These are phyloP conservation scores for Colletotrichum filicis DNA, from an alignment of 2,329 filamentous ascomycete genomes.

Conservation along the genomic window DNA sequence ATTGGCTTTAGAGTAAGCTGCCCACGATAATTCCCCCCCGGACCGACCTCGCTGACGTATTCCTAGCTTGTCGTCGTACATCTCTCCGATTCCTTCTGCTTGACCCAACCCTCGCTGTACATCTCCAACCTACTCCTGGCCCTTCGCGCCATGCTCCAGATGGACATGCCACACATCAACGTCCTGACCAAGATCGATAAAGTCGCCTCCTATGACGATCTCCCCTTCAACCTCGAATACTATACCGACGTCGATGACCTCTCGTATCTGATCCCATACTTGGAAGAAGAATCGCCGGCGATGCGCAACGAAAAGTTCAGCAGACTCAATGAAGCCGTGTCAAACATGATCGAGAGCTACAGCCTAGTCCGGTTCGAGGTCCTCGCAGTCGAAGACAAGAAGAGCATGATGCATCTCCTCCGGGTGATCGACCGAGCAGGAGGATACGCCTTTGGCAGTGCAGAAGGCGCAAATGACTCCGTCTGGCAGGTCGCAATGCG, in stretches of 20 bases:
- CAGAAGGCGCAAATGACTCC: slow-evolving; percentile 92
- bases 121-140: slow-evolving; percentile 94
- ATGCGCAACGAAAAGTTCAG: slow-evolving; percentile 81
- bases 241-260: slow-evolving; percentile 98
- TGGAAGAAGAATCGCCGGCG: slow-evolving; percentile 81
- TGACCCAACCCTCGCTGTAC: slow-evolving; percentile 93
- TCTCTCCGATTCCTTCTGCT: slow-evolving; percentile 91
- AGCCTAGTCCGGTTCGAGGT: slow-evolving; percentile 93
- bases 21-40: neutral
- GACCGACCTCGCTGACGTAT: neutral
- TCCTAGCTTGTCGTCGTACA: slow-evolving; percentile 89
- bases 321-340: slow-evolving; percentile 86
- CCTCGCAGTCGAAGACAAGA: slow-evolving; percentile 94
- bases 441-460: slow-evolving; percentile 91
- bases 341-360: slow-evolving; percentile 89
- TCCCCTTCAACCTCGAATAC: slow-evolving; percentile 96
- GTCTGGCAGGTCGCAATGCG: slow-evolving; percentile 98
- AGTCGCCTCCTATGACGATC: slow-evolving; percentile 81
- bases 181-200: slow-evolving; percentile 99
- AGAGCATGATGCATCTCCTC: slow-evolving; percentile 93
- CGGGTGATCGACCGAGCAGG: slow-evolving; percentile 91
- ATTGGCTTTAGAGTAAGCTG: slow-evolving; percentile 86
- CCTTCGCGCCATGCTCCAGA: slow-evolving; percentile 95
- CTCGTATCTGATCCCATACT: slow-evolving; percentile 81
- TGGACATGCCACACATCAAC: slow-evolving; percentile 96